Evolutionary conservation across 2,329 filamentous ascomycete species (phyloP).

Genomic region (Pseudogymnoascus sp.): DNA sequence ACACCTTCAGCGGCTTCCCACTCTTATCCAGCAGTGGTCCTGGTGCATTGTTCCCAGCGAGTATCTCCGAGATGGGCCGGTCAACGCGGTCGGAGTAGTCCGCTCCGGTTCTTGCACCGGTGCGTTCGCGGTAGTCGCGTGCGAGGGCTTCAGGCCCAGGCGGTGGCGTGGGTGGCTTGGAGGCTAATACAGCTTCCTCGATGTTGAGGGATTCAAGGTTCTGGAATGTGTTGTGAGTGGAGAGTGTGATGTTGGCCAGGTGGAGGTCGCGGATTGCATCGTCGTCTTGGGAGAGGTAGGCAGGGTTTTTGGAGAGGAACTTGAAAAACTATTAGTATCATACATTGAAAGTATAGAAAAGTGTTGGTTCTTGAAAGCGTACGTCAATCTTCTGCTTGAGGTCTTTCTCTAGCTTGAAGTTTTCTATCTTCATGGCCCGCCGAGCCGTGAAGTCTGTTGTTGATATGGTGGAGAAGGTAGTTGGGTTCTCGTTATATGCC

Average conservation of each 20-base stretch:
- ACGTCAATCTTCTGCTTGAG: constrained; percentile 76
- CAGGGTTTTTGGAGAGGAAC: constrained; percentile 52
- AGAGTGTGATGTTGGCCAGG: constrained; percentile 64
- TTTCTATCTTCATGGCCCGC: constrained; percentile 75
- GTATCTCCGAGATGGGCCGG: constrained; percentile 44
- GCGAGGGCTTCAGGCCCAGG: constrained; percentile 35
- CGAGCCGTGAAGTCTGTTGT: constrained; percentile 57
- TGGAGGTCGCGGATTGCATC: constrained; percentile 73
- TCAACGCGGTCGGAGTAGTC: constrained; percentile 71
- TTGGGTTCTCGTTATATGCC: constrained; percentile 62
- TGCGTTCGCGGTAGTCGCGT: constrained; percentile 39
- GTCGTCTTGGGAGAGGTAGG: constrained; percentile 65
- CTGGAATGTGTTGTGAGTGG: constrained; percentile 73
- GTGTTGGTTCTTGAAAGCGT: constrained; percentile 34
- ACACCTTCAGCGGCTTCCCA: constrained; percentile 83
- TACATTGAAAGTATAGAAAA: constrained; percentile 24
- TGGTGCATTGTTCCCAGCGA: constrained; percentile 38
- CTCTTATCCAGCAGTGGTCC: constrained; percentile 69
- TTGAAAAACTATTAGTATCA: constrained; percentile 31
- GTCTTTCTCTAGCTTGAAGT: constrained; percentile 78
- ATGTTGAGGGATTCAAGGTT: constrained; percentile 78
- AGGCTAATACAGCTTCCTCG: constrained; percentile 73
- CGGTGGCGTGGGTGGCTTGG: constrained; percentile 52
- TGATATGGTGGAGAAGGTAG: constrained; percentile 64
- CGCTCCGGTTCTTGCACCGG: constrained; percentile 32